Percentiles rank a stretch among this genome's conserved stretches.
Evolutionary conservation across 2,329 filamentous ascomycete genomes (phyloP).

Genomic region (Cadophora luteo-olivacea): DNA sequence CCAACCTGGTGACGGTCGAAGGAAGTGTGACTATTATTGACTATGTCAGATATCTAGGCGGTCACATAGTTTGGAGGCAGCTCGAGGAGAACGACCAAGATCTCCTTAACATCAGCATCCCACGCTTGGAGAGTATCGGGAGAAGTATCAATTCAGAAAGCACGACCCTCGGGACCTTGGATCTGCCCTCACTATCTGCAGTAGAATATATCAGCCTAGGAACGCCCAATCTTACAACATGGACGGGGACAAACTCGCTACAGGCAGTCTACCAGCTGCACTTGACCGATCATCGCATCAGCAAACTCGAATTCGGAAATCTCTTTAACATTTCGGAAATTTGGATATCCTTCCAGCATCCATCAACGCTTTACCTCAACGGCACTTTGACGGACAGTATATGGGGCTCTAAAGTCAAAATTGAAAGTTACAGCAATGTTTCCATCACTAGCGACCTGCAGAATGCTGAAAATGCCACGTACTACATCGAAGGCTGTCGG

Average conservation of each 20-base stretch:
- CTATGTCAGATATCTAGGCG: too few relatives aligned
- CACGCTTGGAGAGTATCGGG: background rate
- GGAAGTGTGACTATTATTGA: background rate
- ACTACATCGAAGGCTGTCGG: background rate
- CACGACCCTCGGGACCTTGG: background rate
- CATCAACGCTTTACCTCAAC: background rate
- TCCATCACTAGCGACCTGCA: background rate
- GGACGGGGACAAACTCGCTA: background rate
- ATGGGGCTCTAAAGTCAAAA: background rate
- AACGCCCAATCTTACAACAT: background rate
- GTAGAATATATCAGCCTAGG: background rate
- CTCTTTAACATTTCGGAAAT: background rate
- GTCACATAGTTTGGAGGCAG: too few relatives aligned
- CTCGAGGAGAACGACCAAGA: background rate
- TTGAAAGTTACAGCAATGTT: background rate
- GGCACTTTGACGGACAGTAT: background rate
- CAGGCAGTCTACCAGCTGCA: background rate
- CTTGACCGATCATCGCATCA: background rate
- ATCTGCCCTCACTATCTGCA: background rate
- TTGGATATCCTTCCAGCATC: background rate
- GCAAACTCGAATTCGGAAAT: background rate
- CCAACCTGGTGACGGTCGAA: background rate
- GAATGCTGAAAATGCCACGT: background rate
- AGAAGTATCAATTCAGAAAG: background rate
- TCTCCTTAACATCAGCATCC: background rate